Percentiles rank a stretch among this genome's conserved stretches.
Conservation (phyloP, 108 stramenopile species). For the Licmophora abbreviata region DNA sequence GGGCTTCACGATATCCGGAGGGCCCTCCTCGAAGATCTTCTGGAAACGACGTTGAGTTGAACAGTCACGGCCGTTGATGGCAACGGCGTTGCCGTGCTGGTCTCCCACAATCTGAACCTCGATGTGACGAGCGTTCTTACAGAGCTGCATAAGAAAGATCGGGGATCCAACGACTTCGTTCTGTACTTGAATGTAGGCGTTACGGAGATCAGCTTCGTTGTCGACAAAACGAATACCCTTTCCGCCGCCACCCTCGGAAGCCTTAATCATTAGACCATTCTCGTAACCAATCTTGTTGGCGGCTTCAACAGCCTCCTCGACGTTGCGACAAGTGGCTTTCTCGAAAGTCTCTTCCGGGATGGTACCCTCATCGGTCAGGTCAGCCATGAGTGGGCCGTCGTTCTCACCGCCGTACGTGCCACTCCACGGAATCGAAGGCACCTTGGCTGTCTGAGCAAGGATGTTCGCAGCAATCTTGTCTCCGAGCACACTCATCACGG, state of each 20-base stretch:
- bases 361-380: slow-evolving; percentile 89
- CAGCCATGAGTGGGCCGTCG: slow-evolving; percentile 88
- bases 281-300: slow-evolving; percentile 92
- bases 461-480: slow-evolving; percentile 96
- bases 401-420: slow-evolving; percentile 85
- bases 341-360: slow-evolving; percentile 92
- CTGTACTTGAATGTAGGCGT: slow-evolving; percentile 83
- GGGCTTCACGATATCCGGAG: slow-evolving; percentile 78
- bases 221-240: slow-evolving; percentile 97
- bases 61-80: slow-evolving; percentile 95
- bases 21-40: slow-evolving; percentile 98
- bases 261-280: slow-evolving; percentile 97
- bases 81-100: slow-evolving; percentile 93
- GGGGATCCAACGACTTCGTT: slow-evolving; percentile 95
- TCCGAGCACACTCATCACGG: slow-evolving; percentile 92
- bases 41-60: slow-evolving; percentile 98
- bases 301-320: slow-evolving; percentile 91
- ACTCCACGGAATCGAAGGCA: slow-evolving; percentile 96
- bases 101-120: slow-evolving; percentile 99
- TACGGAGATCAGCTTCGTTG: slow-evolving; percentile 77
- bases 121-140: slow-evolving; percentile 96
- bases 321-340: slow-evolving; percentile 81
- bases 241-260: slow-evolving; percentile 96
- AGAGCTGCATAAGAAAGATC: slow-evolving; percentile 97
- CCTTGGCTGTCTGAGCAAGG: slow-evolving; percentile 90